These are phyloP conservation scores for Claviceps pazoutovae DNA, from an alignment of 2,329 filamentous ascomycete species.

Conservation along the genomic window DNA sequence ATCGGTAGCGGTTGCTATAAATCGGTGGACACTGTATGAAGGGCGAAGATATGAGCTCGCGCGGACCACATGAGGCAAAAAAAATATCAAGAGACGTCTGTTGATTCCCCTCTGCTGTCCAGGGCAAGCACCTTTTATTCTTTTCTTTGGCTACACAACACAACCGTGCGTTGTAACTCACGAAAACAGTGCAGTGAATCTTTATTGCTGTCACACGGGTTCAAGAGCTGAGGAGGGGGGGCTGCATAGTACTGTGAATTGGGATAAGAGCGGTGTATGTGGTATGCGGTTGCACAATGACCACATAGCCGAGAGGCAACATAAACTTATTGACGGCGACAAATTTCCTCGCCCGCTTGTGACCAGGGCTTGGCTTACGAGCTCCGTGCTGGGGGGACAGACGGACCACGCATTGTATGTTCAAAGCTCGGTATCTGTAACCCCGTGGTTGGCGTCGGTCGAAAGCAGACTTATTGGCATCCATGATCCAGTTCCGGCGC, in stretches of 20 bases:
- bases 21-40: not conserved
- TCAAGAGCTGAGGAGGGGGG: not conserved
- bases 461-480: conserved; percentile 20
- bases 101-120: not conserved
- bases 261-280: not conserved
- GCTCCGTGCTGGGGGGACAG: not conserved
- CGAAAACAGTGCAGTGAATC: not conserved
- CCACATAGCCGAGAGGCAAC: not conserved
- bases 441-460: conserved; percentile 19
- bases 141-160: not conserved
- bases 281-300: not conserved
- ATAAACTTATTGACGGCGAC: not conserved
- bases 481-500: conserved; percentile 15
- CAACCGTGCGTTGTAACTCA: not conserved
- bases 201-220: not conserved
- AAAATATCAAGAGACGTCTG: no score
- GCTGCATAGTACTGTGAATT: not conserved
- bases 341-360: not conserved
- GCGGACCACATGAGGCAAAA: not conserved
- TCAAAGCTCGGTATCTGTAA: conserved; percentile 20
- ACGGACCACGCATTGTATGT: no score
- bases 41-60: not conserved
- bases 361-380: not conserved
- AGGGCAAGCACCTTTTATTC: not conserved
- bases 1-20: not conserved